phyloP scores from a whole-genome alignment of 2,329 filamentous ascomycete genomes.

The Hymenoscyphus occultus region DNA sequence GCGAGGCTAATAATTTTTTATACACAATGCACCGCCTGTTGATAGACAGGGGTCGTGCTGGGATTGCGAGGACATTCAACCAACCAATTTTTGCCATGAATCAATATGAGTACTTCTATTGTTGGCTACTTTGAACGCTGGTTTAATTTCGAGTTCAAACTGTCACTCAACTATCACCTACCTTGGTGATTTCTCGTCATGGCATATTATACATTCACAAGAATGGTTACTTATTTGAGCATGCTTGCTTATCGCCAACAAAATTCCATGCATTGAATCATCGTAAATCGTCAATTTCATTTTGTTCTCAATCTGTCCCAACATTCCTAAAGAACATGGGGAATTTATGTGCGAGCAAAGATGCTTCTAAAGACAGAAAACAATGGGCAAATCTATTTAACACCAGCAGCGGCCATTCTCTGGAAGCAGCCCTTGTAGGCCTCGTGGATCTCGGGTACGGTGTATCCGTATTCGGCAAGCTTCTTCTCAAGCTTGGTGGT shows the following conservation, averaged over 20 bases:
- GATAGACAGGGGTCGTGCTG: not conserved
- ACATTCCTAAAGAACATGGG: slow-evolving; percentile 3
- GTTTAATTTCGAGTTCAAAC: too few relatives aligned
- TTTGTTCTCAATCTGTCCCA: slow-evolving; percentile 7
- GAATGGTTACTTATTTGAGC: not conserved
- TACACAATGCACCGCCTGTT: not conserved
- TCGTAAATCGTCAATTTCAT: slow-evolving; percentile 9
- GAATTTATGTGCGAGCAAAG: slow-evolving; percentile 9
- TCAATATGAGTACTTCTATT: not conserved
- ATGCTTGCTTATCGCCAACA: not conserved
- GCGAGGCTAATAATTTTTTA: slow-evolving; percentile 15
- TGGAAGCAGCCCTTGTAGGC: slow-evolving; percentile 62
- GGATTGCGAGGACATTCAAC: not conserved
- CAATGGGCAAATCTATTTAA: slow-evolving; percentile 41
- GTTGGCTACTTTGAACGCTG: too few relatives aligned
- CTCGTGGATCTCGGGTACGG: slow-evolving; percentile 59
- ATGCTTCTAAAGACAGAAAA: slow-evolving; percentile 18
- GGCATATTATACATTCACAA: not conserved
- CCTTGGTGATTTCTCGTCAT: too few relatives aligned
- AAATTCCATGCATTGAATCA: not conserved
- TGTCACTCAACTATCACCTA: too few relatives aligned
- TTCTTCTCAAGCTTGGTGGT: slow-evolving; percentile 59
- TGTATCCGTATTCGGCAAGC: slow-evolving; percentile 56
- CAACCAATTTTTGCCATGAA: not conserved
- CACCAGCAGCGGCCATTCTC: slow-evolving; percentile 57